Evolutionary conservation across 768 basidiomycete species (phyloP), one percentile per base, ranked within the genome.

Genomic region (Lactarius hengduanensis): DNA sequence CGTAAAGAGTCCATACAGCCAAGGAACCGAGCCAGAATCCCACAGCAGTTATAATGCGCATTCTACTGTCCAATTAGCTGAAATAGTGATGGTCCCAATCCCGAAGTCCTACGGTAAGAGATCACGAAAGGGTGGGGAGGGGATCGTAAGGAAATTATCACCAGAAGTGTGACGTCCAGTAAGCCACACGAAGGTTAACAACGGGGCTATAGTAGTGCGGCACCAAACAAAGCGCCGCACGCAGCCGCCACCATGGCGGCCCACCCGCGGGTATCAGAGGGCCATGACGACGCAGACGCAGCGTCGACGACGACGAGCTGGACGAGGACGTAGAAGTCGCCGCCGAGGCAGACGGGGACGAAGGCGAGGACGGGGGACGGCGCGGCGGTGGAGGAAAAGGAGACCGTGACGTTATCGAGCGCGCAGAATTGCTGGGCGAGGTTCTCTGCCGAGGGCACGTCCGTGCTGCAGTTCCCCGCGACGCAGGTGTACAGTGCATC

Each of bases 371-470:
- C 15, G 45, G 11, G n/a, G 10, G 62, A 57, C 2, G 72, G 70
- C 2, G 76, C 69, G 18, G 77, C 43, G 15, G 79, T 76, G 72
- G 81, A 81, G 1, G 77, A 69, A 47, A 82, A 72, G 1, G 77
- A 74, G 5, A 77, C 74, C 32, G 75, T 76, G 13, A 75, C 63
- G 32, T 74, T 75, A 9, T 79, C 78, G 59, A 80, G 55, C 22
- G 78, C 76, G 71, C 84, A 85, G 72, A 84, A 84, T 67, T 77
- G 76, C 67, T 83, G 78, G 1, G 82, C 79, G 38, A 85, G 77
- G 18, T 65, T 69, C 73, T 85, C 81, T 5, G 80, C 78, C 4
- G 77, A 71, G 18, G 72, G 32, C 1, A 84, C 69, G 57, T 80
- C 77, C 47, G 71, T 57, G 6, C 78, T 68, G 72, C 83, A 84